Conservation (phyloP, 345 rosid species). For the Trapa bicornis region DNA sequence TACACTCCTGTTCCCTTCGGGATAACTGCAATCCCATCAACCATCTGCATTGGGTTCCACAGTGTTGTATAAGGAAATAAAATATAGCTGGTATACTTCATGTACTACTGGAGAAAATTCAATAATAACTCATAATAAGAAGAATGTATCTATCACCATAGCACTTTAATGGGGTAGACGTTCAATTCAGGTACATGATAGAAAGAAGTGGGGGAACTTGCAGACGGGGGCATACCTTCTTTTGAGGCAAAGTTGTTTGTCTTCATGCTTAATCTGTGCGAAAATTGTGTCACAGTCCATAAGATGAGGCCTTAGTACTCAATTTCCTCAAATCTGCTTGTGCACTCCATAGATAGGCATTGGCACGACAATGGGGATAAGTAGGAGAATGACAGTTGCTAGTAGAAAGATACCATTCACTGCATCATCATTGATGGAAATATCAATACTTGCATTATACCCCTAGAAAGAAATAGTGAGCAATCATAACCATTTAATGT, state of each 20-base stretch:
- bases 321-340: too few species aligned
- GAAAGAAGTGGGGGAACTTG: too few species aligned
- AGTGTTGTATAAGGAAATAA: not conserved
- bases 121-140: not conserved
- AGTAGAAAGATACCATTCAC: too few species aligned
- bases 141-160: not conserved
- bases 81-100: not conserved
- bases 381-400: too few species aligned
- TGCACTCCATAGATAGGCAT: too few species aligned
- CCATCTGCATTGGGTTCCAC: slow-evolving; percentile 43
- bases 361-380: too few species aligned
- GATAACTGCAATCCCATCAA: slow-evolving; percentile 44
- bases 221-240: slow-evolving; percentile 29
- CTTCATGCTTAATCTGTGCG: slow-evolving; percentile 35
- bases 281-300: slow-evolving; percentile 29
- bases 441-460: too few species aligned
- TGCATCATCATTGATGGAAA: too few species aligned
- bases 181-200: not conserved
- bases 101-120: not conserved
- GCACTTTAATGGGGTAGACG: not conserved
- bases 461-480: too few species aligned
- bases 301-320: slow-evolving; percentile 4
- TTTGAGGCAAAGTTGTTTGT: slow-evolving; percentile 38
- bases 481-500: too few species aligned
- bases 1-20: slow-evolving; percentile 18